Evolutionary conservation across 257 asterid species (phyloP).

Genomic region (Paulownia fortunei): DNA sequence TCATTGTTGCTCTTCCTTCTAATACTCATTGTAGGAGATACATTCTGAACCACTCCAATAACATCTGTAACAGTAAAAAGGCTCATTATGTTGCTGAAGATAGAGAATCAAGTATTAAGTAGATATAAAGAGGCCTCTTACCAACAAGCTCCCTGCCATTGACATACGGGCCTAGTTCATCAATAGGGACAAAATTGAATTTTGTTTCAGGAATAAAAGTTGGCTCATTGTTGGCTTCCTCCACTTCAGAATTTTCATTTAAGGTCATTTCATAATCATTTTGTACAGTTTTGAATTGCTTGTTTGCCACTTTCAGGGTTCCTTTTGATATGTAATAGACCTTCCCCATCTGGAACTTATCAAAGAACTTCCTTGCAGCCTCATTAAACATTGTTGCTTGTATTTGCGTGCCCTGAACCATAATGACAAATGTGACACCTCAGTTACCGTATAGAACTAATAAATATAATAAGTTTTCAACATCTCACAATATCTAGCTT

Average conservation of each 20-base stretch:
- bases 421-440: background rate
- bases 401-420: slow-evolving; percentile 90
- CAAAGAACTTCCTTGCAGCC: slow-evolving; percentile 89
- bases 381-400: slow-evolving; percentile 98
- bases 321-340: slow-evolving; percentile 96
- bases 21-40: slow-evolving; percentile 80
- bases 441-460: background rate
- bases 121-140: slow-evolving; percentile 33
- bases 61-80: slow-evolving; percentile 57
- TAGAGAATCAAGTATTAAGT: background rate
- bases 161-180: slow-evolving; percentile 89
- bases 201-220: slow-evolving; percentile 78
- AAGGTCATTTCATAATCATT: slow-evolving; percentile 95
- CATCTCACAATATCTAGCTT: background rate
- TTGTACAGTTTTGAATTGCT: slow-evolving; percentile 80
- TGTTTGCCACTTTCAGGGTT: slow-evolving; percentile 78
- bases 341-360: slow-evolving; percentile 87
- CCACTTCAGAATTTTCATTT: slow-evolving; percentile 86
- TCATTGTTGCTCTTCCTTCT: slow-evolving; percentile 86
- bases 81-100: slow-evolving; percentile 5
- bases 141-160: slow-evolving; percentile 90
- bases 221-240: slow-evolving; percentile 68
- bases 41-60: slow-evolving; percentile 89
- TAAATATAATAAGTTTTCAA: background rate
- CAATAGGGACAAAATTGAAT: slow-evolving; percentile 79